A percentile compares a stretch with the other conserved stretches of the same genome.
Conservation (phyloP, 108 stramenopile genomes). For the Fragilaria crotonensis region DNA sequence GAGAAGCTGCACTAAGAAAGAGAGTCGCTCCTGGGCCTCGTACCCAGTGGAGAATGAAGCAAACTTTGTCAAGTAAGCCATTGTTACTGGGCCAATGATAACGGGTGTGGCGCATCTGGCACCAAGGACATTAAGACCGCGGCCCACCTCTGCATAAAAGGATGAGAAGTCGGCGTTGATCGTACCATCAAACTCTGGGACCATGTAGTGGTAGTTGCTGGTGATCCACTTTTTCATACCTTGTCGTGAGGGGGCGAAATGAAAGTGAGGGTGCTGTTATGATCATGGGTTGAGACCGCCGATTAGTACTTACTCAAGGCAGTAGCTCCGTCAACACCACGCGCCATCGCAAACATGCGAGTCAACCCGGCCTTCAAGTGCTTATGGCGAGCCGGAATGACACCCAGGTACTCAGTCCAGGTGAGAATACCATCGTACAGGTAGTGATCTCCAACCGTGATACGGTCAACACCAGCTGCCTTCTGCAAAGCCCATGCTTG, state of each 20-base stretch:
- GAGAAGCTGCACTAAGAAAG: constrained; percentile 23
- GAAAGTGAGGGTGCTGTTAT: no score
- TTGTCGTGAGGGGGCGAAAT: not conserved
- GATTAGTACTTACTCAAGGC: constrained; percentile 34
- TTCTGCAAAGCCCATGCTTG: constrained; percentile 45
- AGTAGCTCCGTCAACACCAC: constrained; percentile 38
- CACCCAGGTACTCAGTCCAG: constrained; percentile 25
- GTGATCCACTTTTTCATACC: constrained; percentile 71
- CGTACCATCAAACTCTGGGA: constrained; percentile 44
- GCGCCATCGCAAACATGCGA: constrained; percentile 51
- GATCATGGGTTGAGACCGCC: no score
- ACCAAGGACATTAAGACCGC: constrained; percentile 34
- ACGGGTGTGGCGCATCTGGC: constrained; percentile 28
- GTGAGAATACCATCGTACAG: constrained; percentile 49
- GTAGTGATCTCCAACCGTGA: constrained; percentile 46
- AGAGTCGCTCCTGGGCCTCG: not conserved
- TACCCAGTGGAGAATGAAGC: not conserved
- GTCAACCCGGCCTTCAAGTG: constrained; percentile 20
- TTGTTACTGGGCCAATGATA: constrained; percentile 52
- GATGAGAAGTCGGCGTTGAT: constrained; percentile 17
- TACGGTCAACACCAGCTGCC: constrained; percentile 31
- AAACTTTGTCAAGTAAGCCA: constrained; percentile 28
- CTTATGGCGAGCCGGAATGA: constrained; percentile 21
- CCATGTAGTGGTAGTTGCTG: constrained; percentile 68
- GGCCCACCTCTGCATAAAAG: constrained; percentile 19